Evolutionary conservation across 176 grass and related monocot species (phyloP), one percentile per base, ranked within the genome.

Genomic region (Carex pumila): DNA sequence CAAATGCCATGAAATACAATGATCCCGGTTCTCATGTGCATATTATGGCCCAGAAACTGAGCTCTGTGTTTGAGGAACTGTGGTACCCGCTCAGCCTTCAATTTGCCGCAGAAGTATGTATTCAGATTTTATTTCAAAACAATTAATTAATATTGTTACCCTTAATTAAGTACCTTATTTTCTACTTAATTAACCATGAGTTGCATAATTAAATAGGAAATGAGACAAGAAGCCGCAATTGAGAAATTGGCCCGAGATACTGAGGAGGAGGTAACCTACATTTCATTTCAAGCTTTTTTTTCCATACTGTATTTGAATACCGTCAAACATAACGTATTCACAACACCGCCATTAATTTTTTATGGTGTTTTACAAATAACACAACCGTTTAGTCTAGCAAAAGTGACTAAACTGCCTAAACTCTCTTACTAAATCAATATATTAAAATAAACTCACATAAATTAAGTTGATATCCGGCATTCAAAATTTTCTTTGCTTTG

Each of bases 1-100:
- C 81, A 53, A 99, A 99, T 79, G 96, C 96, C 66, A 99, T 95
- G 91, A 85, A 47, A 74, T 99, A 95, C 83, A 99, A 99, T 74
- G 88, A 92, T 76, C 86, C 85, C 14, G n/a, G 45, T 22, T 85
- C 91, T 69, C 52, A 88, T 79, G 25, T 95, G 61, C 91, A 95
- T 79, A 71, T 82, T 41, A 89, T 98, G 91, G 96, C 96, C 32
- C 92, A 98, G 82, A 59, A 88, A 81, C 86, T 95, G 61, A 87
- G 92, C 56, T 89, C 88, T 61, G 93, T 85, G 84, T 98, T 98
- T 88, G 91, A 98, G 89, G 84, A 92, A 80, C 90, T 90, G 34
- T 99, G 96, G 93, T 83, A 88, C 30, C 83, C 86, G 15, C 84
- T 99, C 60, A 85, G 94, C 41, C 91, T 86, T 83, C 92, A 92